These are phyloP conservation scores for Cutaneotrichosporon sp. DNA, from an alignment of 1,284 basidiomycete genomes.

Conservation along the genomic window DNA sequence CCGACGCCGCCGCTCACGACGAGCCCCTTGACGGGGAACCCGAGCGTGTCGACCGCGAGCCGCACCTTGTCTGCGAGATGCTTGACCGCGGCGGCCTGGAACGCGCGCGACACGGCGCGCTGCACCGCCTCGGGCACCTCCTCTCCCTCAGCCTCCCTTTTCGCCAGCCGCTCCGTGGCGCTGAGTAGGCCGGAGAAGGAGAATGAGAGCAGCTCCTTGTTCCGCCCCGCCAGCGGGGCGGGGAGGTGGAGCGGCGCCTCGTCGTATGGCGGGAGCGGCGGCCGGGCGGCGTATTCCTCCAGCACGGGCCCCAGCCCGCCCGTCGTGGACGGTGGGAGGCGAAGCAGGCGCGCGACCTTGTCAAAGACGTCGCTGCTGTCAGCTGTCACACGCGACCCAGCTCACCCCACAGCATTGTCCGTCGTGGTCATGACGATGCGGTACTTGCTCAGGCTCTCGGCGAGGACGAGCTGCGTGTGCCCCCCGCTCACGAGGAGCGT, in stretches of 20 bases:
- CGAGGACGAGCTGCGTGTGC: constrained; percentile 83
- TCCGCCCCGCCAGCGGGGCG: constrained; percentile 57
- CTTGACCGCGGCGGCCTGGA: constrained; percentile 68
- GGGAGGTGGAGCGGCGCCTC: constrained; percentile 56
- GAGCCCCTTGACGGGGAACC: constrained; percentile 59
- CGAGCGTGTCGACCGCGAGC: constrained; percentile 60
- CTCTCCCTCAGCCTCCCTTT: background rate
- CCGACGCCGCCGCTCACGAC: constrained; percentile 90
- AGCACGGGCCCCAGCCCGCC: constrained; percentile 73
- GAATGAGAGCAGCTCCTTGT: constrained; percentile 59
- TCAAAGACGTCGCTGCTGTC: constrained; percentile 66
- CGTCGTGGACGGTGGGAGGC: constrained; percentile 62
- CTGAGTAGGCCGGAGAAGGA: constrained; percentile 76
- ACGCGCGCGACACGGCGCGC: constrained; percentile 63
- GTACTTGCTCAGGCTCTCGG: constrained; percentile 63
- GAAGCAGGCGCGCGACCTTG: constrained; percentile 70
- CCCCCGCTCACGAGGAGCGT: constrained; percentile 86
- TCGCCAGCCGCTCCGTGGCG: constrained; percentile 53
- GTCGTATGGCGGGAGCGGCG: constrained; percentile 33
- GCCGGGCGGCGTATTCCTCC: constrained; percentile 61
- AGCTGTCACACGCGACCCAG: constrained; percentile 9
- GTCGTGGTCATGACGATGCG: constrained; percentile 70
- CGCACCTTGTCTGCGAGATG: constrained; percentile 75
- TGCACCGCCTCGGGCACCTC: constrained; percentile 23
- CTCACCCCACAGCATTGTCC: constrained; percentile 72